Evolutionary conservation across 805 yeast species (phyloP), one percentile per base, ranked within the genome.

Genomic region (Jamesozyma gamospora): DNA sequence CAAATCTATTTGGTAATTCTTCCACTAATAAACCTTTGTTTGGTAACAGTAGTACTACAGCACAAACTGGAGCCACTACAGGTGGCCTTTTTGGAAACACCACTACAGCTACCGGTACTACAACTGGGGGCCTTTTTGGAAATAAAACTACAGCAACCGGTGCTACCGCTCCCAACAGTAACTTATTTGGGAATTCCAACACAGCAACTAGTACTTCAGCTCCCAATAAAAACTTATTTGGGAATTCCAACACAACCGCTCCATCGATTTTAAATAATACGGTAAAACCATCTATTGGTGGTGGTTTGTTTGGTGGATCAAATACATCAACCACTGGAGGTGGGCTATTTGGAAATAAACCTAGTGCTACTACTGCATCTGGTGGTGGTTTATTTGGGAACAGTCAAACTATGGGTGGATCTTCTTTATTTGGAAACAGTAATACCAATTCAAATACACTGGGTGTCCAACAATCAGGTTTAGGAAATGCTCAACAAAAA

Each of bases 1-100:
- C 43, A 10, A 40, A 47, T 15, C 43, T 59, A 13, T 57, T 60
- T 49, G 61, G 59, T 10, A 50, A 47, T 31, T 5, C 32, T 4
- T 21, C 29, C n/a, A 15, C 34, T 10, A 27, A n/a, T 10, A 24
- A 21, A 14, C 25, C 37, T 29, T 41, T 46, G 28, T 48, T 50
- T 40, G 50, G 58, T 10, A 43, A 47, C 21, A 35, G 34, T 25
- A 40, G 36, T 25, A 48, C 34, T 14, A 24, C 46, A 13, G 31
- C 32, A 33, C 28, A 21, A 1, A 15, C 45, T 16, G 21, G 40
- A n/a, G 14, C 41, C 29, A 28, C 46, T 33, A 25, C 34, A 8
- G 41, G 39, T n/a, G 38, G 43, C 4, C 31, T 50, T 15, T 41
- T 41, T 25, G 46, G 44, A n/a, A 47, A 44, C 15, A 6, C 44